These are phyloP conservation scores for Boletellus dicymbophilus DNA, from an alignment of 1,284 basidiomycete species.

Conservation along the genomic window DNA sequence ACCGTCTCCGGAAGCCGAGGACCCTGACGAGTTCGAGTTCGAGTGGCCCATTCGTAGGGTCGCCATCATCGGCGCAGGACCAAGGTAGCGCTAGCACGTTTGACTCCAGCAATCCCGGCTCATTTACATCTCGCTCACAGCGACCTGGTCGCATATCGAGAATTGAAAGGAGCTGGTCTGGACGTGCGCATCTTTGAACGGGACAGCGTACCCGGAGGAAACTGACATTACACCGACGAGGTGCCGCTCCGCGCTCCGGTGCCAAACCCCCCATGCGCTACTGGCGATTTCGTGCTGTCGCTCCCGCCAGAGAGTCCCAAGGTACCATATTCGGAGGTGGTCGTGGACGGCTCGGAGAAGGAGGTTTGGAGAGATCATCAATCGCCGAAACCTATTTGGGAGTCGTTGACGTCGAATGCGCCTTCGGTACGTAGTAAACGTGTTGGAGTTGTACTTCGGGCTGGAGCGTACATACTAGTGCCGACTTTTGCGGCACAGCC, in stretches of 20 bases:
- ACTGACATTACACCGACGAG: conserved; percentile 13
- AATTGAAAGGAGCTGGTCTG: conserved; percentile 15
- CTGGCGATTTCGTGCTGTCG: conserved; percentile 10
- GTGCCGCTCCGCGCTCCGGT: background rate
- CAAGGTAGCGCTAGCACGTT: conserved; percentile 5
- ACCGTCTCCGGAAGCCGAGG: background rate
- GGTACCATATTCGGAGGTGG: conserved; percentile 13
- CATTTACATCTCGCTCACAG: background rate
- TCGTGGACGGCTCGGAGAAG: conserved; percentile 3
- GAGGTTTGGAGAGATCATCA: conserved; percentile 9
- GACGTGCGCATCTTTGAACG: conserved; percentile 18
- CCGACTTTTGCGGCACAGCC: no score
- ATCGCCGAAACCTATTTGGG: conserved; percentile 12
- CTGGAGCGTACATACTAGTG: no score
- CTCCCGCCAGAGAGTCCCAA: conserved; percentile 2
- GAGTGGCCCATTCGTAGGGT: conserved; percentile 15
- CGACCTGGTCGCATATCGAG: conserved; percentile 10
- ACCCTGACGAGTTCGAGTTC: conserved; percentile 5
- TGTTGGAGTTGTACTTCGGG: no score
- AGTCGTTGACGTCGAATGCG: conserved; percentile 11
- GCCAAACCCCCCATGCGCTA: background rate
- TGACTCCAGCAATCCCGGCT: background rate
- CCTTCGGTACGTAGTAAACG: conserved; percentile 14
- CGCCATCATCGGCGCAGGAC: conserved; percentile 19
- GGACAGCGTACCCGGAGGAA: conserved; percentile 12